Evolutionary conservation across 371 early-diverging fungal species (phyloP), one percentile per base, ranked within the genome.

Genomic region (Smittium culicis): DNA sequence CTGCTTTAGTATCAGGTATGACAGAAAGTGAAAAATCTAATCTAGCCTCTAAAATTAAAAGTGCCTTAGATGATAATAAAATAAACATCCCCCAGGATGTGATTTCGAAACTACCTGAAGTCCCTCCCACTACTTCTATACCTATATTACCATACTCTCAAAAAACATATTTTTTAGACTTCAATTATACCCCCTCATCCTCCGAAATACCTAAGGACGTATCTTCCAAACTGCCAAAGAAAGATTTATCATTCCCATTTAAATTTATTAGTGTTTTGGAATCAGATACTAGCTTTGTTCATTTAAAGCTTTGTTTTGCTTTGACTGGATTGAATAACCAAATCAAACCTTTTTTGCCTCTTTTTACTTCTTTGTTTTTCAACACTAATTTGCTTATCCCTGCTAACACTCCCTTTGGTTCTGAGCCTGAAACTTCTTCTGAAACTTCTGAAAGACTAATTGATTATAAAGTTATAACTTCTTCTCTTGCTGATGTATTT

Each of bases 381-480:
- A 59, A 59, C 32, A 59, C 60, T 11, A 32, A 59, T 59, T 14
- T 59, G 60, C n/a, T 59, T 5, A 59, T 59, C n/a, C 60, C 60
- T 32, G 32, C 28, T 59, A 59, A 59, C 32, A 32, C 32, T 25
- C 30, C 60, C n/a, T 59, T 59, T 59, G 60, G n/a, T 32, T 11
- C 25, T 5, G 60, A 59, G 5, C 60, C 60, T 29, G 60, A 27
- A 59, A 27, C 32, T 59, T 5, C 5, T 11, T 25, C 25, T 59
- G 60, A 32, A 32, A 11, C 45, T 66, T 0, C 14, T 32, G 24
- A 61, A 61, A 8, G 68, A 62, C 71, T 65, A 27, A 70, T 87
- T 58, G 80, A 76, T 56, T 87, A 86, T 64, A 77, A 75, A 11
- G 77, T 79, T 0, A 80, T 85, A 1, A 82, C 79, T 11, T 76